Percentiles rank a stretch among this genome's conserved stretches.
phyloP scores from a whole-genome alignment of 805 yeast genomes.

The Suhomyces tanzawaensis region DNA sequence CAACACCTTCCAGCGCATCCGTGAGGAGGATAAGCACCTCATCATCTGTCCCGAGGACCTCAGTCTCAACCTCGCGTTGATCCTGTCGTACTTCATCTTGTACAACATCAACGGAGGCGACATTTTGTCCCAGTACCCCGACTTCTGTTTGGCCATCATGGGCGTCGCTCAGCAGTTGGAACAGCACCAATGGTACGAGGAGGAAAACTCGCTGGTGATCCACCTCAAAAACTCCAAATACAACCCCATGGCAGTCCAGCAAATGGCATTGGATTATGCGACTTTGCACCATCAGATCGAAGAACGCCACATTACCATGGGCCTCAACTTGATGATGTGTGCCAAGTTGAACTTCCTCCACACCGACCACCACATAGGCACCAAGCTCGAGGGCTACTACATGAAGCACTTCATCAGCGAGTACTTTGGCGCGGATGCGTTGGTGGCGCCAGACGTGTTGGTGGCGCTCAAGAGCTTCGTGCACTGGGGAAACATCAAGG shows the following conservation, averaged over 20 bases:
- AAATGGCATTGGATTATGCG: slow-evolving; percentile 33
- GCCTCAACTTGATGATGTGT: slow-evolving; percentile 42
- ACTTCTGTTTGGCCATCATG: slow-evolving; percentile 46
- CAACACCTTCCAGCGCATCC: slow-evolving; percentile 47
- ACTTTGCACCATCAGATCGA: slow-evolving; percentile 21
- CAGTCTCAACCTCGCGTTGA: slow-evolving; percentile 32
- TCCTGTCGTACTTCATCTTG: slow-evolving; percentile 46
- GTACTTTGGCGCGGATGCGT: slow-evolving; percentile 39
- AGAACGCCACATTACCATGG: slow-evolving; percentile 38
- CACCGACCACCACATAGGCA: slow-evolving; percentile 54
- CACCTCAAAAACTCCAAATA: slow-evolving; percentile 31
- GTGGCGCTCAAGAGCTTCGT: slow-evolving; percentile 50
- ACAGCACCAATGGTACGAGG: slow-evolving; percentile 48
- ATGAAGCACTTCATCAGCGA: slow-evolving; percentile 37
- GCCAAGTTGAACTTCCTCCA: slow-evolving; percentile 52
- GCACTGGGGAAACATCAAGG: slow-evolving; percentile 55
- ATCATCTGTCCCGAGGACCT: slow-evolving; percentile 34
- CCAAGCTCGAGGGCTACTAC: slow-evolving; percentile 46
- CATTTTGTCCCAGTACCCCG: slow-evolving; percentile 33
- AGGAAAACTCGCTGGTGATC: slow-evolving; percentile 42
- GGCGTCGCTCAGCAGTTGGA: slow-evolving; percentile 53
- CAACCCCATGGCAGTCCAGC: slow-evolving; percentile 26
- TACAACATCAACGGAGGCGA: slow-evolving; percentile 33
- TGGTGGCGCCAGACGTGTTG: slow-evolving; percentile 41
- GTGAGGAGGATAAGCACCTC: slow-evolving; percentile 49